Evolutionary conservation across 2,329 filamentous ascomycete genomes (phyloP).

Genomic region (Cryphonectria japonica): DNA sequence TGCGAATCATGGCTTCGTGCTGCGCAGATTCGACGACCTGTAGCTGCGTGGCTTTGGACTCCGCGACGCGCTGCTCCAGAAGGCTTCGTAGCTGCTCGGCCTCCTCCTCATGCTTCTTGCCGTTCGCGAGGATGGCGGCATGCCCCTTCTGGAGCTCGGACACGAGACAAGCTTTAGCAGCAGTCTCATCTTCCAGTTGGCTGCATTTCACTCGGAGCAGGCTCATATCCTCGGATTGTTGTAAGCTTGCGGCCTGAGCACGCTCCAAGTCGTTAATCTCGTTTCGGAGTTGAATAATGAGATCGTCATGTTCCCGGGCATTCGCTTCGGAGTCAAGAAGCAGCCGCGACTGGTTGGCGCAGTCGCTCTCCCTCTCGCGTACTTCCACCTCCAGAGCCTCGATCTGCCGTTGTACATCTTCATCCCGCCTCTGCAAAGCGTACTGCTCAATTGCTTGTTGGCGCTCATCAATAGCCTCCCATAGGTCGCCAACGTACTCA

Average conservation of each 20-base stretch:
- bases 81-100: slow-evolving; percentile 30
- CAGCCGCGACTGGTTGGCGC: not conserved
- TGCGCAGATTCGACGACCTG: slow-evolving; percentile 38
- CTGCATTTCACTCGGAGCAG: slow-evolving; percentile 23
- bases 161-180: slow-evolving; percentile 26
- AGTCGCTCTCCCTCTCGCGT: slow-evolving; percentile 14
- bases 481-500: slow-evolving; percentile 21
- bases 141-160: slow-evolving; percentile 32
- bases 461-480: slow-evolving; percentile 26
- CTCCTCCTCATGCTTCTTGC: slow-evolving; percentile 28
- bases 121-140: slow-evolving; percentile 25
- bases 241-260: slow-evolving; percentile 13
- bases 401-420: slow-evolving; percentile 28
- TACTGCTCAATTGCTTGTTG: slow-evolving; percentile 29
- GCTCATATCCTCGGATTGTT: slow-evolving; percentile 24
- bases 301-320: slow-evolving; percentile 3
- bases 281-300: slow-evolving; percentile 24
- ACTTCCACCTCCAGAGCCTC: slow-evolving; percentile 26
- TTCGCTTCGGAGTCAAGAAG: not conserved
- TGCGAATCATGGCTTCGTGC: slow-evolving; percentile 37
- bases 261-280: slow-evolving; percentile 32
- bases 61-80: slow-evolving; percentile 31
- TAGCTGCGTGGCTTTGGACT: slow-evolving; percentile 27
- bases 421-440: slow-evolving; percentile 16
- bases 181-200: slow-evolving; percentile 29